Conservation (phyloP, 1,284 basidiomycete genomes). For the Hemileia vastatrix region DNA sequence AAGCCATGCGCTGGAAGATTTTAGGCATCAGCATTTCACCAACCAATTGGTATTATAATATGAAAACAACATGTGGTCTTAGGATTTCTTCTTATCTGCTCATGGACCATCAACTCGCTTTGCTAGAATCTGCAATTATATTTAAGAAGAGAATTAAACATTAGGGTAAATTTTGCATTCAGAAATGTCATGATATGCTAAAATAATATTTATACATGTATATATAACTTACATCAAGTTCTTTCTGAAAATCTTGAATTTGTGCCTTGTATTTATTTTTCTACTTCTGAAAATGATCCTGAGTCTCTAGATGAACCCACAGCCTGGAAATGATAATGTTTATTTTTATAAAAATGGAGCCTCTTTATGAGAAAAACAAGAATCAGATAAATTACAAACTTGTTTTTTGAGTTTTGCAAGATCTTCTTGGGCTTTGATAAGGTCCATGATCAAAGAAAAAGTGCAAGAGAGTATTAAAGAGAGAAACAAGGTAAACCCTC, state of each 20-base stretch:
- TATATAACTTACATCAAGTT: slow-evolving; percentile 18
- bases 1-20: too few relatives aligned
- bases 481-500: slow-evolving; percentile 87
- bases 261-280: slow-evolving; percentile 21
- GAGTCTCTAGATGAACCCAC: slow-evolving; percentile 15
- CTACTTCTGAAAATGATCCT: slow-evolving; percentile 15
- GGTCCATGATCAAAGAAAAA: slow-evolving; percentile 81
- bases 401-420: slow-evolving; percentile 69
- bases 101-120: slow-evolving; percentile 21
- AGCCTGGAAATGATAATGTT: neutral
- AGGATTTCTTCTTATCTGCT: slow-evolving; percentile 19
- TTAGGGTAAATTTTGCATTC: too few relatives aligned
- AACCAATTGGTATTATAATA: too few relatives aligned
- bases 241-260: slow-evolving; percentile 17
- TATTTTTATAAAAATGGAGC: too few relatives aligned
- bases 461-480: slow-evolving; percentile 82
- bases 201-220: too few relatives aligned
- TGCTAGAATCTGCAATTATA: slow-evolving; percentile 11
- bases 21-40: too few relatives aligned
- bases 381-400: slow-evolving; percentile 48
- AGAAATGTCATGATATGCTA: too few relatives aligned
- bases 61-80: too few relatives aligned
- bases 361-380: neutral
- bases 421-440: slow-evolving; percentile 78
- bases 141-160: too few relatives aligned